phyloP scores from a whole-genome alignment of 371 early-diverging fungal genomes.

The Mucor indicus region DNA sequence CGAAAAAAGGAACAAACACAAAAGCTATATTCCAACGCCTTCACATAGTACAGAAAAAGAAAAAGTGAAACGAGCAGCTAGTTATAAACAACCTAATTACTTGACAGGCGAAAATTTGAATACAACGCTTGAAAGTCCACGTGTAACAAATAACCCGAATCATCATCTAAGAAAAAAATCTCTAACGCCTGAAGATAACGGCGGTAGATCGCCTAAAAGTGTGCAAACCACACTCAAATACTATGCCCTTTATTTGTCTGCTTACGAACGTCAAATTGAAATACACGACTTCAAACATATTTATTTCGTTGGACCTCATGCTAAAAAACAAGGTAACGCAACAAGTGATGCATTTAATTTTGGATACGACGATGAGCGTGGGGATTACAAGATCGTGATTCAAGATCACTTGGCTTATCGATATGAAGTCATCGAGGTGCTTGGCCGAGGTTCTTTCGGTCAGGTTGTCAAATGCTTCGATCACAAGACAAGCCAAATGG shows the following conservation, averaged over 20 bases:
- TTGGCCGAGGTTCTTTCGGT: constrained; percentile 93
- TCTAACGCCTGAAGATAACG: constrained; percentile 5
- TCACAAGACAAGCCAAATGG: constrained; percentile 65
- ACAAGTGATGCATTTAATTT: constrained; percentile 43
- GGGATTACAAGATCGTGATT: constrained; percentile 72
- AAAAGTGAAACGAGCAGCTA: no score
- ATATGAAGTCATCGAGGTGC: constrained; percentile 73
- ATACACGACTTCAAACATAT: constrained; percentile 72
- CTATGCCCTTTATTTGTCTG: constrained; percentile 50
- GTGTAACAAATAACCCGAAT: no score
- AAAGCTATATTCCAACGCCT: no score
- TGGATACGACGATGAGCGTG: constrained; percentile 84
- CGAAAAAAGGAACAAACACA: no score
- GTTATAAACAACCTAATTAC: no score
- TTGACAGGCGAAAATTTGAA: no score
- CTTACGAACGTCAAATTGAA: constrained; percentile 76
- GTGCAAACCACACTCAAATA: constrained; percentile 25
- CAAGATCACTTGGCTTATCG: constrained; percentile 82
- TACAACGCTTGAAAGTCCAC: no score
- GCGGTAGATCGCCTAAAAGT: constrained; percentile 29
- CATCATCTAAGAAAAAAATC: no score
- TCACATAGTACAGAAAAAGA: no score
- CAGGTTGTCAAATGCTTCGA: constrained; percentile 86
- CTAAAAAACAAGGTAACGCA: constrained; percentile 42
- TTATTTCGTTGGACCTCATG: constrained; percentile 82